phyloP scores from a whole-genome alignment of 345 rosid genomes.

The Euphorbia pulcherrima region DNA sequence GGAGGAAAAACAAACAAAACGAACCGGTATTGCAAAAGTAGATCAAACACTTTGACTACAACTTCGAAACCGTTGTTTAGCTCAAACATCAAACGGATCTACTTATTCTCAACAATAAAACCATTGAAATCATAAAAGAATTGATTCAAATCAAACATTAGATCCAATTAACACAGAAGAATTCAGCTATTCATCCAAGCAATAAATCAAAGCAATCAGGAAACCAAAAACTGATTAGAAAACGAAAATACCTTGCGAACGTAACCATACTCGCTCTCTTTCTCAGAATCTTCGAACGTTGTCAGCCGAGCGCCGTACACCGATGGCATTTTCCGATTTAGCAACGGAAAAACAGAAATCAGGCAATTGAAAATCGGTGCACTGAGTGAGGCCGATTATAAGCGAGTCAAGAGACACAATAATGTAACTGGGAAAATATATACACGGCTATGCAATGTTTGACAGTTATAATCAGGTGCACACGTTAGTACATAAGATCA shows the following conservation, averaged over 20 bases:
- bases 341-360: not conserved
- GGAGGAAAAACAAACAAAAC: not conserved
- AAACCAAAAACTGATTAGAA: not conserved
- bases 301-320: conserved; percentile 81
- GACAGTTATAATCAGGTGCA: not conserved
- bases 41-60: not conserved
- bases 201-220: not conserved
- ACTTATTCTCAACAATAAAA: not conserved
- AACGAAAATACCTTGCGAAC: conserved; percentile 73
- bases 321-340: conserved; percentile 57
- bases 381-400: conserved; percentile 16
- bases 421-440: not conserved
- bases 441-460: not conserved
- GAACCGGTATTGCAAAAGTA: conserved; percentile 7
- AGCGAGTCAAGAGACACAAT: not conserved
- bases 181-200: not conserved
- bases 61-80: not conserved
- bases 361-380: not conserved
- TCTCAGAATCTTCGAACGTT: conserved; percentile 90
- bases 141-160: not conserved
- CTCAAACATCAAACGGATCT: not conserved
- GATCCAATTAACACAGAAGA: not conserved
- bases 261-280: conserved; percentile 98
- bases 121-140: not conserved
- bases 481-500: not conserved